Base-by-base conservation (phyloP, 768 basidiomycete species). In the Scleroderma bovista region DNA sequence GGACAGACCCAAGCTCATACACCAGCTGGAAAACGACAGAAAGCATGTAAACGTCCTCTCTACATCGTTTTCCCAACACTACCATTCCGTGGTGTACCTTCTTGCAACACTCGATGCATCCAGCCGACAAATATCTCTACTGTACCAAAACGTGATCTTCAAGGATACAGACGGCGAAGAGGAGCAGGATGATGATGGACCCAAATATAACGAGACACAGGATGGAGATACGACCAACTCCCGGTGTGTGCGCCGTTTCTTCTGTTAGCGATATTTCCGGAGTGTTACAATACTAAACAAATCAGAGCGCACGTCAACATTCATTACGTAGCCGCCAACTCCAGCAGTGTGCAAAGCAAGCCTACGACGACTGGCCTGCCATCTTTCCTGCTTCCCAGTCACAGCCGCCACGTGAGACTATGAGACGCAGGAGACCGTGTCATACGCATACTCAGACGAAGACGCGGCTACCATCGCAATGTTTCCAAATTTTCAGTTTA, bases 401-500 rank as follows among this genome's bases (percentile, higher is more conserved):
- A 33, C 53, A 59, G 34, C 60, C 55, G 1, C 26, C 26, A 29
- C 26, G 1, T 63, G 58, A 45, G 70, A 66, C 9, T 64, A 69
- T 39, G 67, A 67, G 38, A 75, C 74, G 2, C 76, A 80, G 58
- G 75, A 74, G 36, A 72, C 72, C 0, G 69, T 71, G 36, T 82
- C 81, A 1, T 71, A 72, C 55, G 66, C 74, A 53, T 80, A 80
- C 60, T 86, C 85, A 6, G 78, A 84, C 55, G 74, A 40, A 13
- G 23, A 43, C 23, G 24, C 79, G 1, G 84, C 84, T 0, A 88
- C 87, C 16, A 85, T 91, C 54, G 79, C 75, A 9, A 76, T 74
- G 10, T 90, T 91, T 57, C 88, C 88, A 3, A 67, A 73, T 8
- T 91, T 88, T 58, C 81, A 85, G 53, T 88, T 92, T 67, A 82